Conservation (phyloP, 2,329 filamentous ascomycete genomes). For the Aureobasidium sp. region DNA sequence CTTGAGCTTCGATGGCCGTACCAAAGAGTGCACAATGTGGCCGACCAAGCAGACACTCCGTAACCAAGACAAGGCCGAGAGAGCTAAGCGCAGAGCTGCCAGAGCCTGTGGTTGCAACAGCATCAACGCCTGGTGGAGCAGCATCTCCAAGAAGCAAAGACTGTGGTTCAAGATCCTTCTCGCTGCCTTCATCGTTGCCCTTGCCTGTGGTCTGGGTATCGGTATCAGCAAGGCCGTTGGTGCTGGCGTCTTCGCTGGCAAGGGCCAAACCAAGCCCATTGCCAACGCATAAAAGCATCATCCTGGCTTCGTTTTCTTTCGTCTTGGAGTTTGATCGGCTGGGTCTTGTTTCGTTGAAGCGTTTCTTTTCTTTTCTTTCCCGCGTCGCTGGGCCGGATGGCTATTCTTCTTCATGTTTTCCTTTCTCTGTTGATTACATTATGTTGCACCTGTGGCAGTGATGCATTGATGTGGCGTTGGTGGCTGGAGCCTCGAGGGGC, state of each 20-base stretch:
- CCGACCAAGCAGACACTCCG: conserved; percentile 42
- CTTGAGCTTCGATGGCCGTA: conserved; percentile 24
- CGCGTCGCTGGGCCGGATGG: neutral
- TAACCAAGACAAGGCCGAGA: conserved; percentile 30
- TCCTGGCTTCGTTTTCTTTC: neutral
- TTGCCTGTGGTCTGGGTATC: conserved; percentile 42
- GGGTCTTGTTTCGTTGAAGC: neutral
- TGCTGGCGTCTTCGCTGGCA: conserved; percentile 39
- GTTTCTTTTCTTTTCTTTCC: neutral
- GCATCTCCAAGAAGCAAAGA: conserved; percentile 38
- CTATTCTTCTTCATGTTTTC: conserved; percentile 3
- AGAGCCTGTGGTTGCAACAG: conserved; percentile 31
- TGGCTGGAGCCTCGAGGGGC: neutral
- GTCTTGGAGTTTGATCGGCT: neutral
- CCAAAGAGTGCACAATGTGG: conserved; percentile 48
- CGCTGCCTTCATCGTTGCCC: conserved; percentile 38
- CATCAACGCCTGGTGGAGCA: conserved; percentile 29
- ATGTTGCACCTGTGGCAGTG: conserved; percentile 9
- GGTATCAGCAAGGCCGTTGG: conserved; percentile 44
- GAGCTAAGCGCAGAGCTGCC: conserved; percentile 25
- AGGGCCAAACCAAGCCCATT: conserved; percentile 29
- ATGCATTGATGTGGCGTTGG: conserved; percentile 12
- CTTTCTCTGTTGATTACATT: conserved; percentile 1
- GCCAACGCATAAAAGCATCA: neutral
- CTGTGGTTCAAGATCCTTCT: conserved; percentile 40